These are phyloP conservation scores for Xylariales sp. DNA, from an alignment of 2,329 filamentous ascomycete species.

Conservation along the genomic window DNA sequence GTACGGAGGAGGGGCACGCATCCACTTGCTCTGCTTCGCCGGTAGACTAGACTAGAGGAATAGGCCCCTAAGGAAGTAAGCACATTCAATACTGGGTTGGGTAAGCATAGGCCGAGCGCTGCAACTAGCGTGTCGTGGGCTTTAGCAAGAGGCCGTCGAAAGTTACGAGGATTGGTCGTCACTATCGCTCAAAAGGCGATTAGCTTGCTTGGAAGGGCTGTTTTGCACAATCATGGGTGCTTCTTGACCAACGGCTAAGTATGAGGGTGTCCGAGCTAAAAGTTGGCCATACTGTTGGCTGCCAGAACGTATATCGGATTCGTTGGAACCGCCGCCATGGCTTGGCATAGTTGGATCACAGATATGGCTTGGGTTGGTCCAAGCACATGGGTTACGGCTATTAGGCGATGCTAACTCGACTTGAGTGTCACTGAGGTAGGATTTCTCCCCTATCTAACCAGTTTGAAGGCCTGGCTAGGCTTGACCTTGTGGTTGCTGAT, in stretches of 20 bases:
- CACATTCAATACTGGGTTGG: background rate
- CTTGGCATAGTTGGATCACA: background rate
- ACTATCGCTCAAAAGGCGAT: background rate
- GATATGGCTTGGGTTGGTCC: no score
- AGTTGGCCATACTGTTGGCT: background rate
- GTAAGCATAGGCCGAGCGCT: background rate
- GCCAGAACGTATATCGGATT: background rate
- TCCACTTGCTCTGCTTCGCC: conserved; percentile 3
- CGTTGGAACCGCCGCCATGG: background rate
- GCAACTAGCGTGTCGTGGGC: background rate
- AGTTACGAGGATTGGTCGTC: background rate
- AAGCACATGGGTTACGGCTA: background rate
- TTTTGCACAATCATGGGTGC: background rate
- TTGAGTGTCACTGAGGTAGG: background rate
- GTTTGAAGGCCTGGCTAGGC: background rate
- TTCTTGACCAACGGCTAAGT: background rate
- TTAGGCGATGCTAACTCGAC: background rate
- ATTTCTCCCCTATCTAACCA: no score
- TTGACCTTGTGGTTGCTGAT: background rate
- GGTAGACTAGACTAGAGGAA: background rate
- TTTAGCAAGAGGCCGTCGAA: background rate
- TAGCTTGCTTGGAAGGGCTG: background rate
- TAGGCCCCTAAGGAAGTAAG: background rate
- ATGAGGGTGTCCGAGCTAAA: background rate
- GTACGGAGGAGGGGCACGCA: conserved; percentile 12